Evolutionary conservation across 2,329 filamentous ascomycete genomes (phyloP), one percentile per base, ranked within the genome.

Genomic region (Cercospora citrullina): DNA sequence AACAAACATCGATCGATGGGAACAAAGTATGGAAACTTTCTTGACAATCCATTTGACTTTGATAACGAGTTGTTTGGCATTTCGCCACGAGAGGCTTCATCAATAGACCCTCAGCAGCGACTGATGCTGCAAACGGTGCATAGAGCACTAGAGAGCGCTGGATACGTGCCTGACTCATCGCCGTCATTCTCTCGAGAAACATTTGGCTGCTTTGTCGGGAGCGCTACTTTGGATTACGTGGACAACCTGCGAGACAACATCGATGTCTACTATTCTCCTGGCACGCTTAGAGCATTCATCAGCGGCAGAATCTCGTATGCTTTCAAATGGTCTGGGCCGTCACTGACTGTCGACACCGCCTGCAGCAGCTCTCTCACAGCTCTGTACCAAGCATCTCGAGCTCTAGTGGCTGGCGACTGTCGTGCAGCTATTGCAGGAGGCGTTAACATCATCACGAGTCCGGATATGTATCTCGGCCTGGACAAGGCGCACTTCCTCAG

Each of bases 401-500:
- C 67, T 21, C 18, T 69, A 23, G 8, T 48, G 5, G 31, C 63
- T 18, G 68, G 68, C 14, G 68, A 69, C 26, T 65, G 61, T 21
- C 55, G 59, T n/a, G 57, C 63, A 31, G 68, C 68, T 26, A 23
- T 70, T 14, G 68, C 68, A 12, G 66, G 65, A 36, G 68, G 68
- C 18, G 63, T 60, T 42, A 72, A 70, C 23, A 16, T 73, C 26
- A 59, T 71, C 31, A 68, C 55, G 4, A 68, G 63, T 58, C 70
- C 70, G 26, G 67, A 70, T 10, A 64, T 68, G 31, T 68, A 67
- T 28, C 42, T 64, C 7, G 69, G 69, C 30, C 68, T 72, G 23
- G 71, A 71, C 30, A 63, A 63, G 18, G 71, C 63, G 7, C 69
- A 68, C 60, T 72, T 72, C 55, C 64, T 72, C 14, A 68, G 64